A percentile compares a stretch with the other conserved stretches of the same genome.
These are phyloP conservation scores for Penicillium vulpinum DNA, from an alignment of 2,329 filamentous ascomycete species.

Conservation along the genomic window DNA sequence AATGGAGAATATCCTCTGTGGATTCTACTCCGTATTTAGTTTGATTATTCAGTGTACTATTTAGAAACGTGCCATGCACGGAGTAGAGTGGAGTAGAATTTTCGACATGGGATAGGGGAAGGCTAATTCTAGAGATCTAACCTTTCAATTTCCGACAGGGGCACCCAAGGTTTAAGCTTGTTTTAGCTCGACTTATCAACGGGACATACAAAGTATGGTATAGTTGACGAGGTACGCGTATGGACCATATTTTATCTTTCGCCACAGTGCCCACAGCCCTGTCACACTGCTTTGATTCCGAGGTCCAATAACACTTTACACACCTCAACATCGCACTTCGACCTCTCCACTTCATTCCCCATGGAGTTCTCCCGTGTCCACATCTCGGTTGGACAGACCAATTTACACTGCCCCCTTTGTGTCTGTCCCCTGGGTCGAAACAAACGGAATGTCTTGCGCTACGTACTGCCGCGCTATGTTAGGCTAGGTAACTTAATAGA, in stretches of 20 bases:
- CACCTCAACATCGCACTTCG: neutral
- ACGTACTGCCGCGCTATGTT: neutral
- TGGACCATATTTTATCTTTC: constrained; percentile 1
- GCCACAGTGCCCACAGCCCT: constrained; percentile 1
- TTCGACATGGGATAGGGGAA: neutral
- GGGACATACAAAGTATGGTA: neutral
- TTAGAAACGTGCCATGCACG: neutral
- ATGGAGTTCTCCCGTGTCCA: constrained; percentile 11
- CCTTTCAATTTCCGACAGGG: constrained; percentile 15
- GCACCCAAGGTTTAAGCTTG: constrained; percentile 22
- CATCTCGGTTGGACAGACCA: constrained; percentile 8
- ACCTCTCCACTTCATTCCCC: constrained; percentile 3
- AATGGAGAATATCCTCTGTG: neutral
- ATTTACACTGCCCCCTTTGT: constrained; percentile 19
- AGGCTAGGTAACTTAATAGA: constrained; percentile 8
- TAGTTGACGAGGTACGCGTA: constrained; percentile 5
- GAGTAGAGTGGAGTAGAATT: neutral
- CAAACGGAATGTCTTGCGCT: constrained; percentile 8
- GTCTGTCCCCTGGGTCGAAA: constrained; percentile 3
- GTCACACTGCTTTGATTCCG: neutral
- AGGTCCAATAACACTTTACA: neutral
- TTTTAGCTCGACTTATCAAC: constrained; percentile 18
- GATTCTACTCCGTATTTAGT: too few relatives aligned
- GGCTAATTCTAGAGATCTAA: constrained; percentile 3
- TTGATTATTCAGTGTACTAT: neutral